Conservation (phyloP, 2,329 filamentous ascomycete species). For the Fusarium floridanum region DNA sequence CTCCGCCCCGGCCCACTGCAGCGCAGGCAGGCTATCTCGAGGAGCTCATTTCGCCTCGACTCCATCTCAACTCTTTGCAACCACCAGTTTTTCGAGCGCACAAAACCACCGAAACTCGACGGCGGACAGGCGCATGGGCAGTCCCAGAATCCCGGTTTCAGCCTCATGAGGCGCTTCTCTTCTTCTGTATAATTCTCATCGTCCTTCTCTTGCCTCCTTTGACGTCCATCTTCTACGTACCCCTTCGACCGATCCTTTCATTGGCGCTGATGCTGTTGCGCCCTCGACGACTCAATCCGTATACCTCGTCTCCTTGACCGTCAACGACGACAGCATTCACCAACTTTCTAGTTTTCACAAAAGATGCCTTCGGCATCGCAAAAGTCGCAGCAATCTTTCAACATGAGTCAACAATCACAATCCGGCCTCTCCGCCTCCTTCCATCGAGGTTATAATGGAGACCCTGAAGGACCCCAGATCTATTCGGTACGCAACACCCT, state of each 20-base stretch:
- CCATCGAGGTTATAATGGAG: slow-evolving; percentile 50
- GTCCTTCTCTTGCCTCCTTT: slow-evolving; percentile 17
- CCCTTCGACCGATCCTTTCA: slow-evolving; percentile 21
- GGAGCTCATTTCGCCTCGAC: slow-evolving; percentile 48
- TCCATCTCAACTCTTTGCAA: slow-evolving; percentile 46
- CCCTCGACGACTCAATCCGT: slow-evolving; percentile 3
- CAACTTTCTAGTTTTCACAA: slow-evolving; percentile 2
- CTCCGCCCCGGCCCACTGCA: slow-evolving; percentile 31
- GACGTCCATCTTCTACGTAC: slow-evolving; percentile 11
- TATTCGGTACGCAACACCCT: slow-evolving; percentile 66
- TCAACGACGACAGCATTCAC: not conserved
- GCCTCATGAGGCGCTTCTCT: slow-evolving; percentile 33
- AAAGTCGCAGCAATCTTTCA: slow-evolving; percentile 68
- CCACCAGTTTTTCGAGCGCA: slow-evolving; percentile 45
- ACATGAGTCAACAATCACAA: slow-evolving; percentile 68
- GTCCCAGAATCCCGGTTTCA: slow-evolving; percentile 26
- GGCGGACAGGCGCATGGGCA: slow-evolving; percentile 41
- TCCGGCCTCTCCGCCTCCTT: slow-evolving; percentile 55
- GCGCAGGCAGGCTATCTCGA: slow-evolving; percentile 35
- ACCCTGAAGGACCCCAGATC: slow-evolving; percentile 66
- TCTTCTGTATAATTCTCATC: slow-evolving; percentile 12
- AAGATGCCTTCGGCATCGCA: slow-evolving; percentile 61
- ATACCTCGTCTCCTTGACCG: not conserved
- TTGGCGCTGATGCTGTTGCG: slow-evolving; percentile 32
- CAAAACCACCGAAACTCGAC: slow-evolving; percentile 39